A percentile compares a stretch with the other conserved stretches of the same genome.
phyloP scores from a whole-genome alignment of 176 grass and related monocot genomes.

The Coix lacrymajobi region DNA sequence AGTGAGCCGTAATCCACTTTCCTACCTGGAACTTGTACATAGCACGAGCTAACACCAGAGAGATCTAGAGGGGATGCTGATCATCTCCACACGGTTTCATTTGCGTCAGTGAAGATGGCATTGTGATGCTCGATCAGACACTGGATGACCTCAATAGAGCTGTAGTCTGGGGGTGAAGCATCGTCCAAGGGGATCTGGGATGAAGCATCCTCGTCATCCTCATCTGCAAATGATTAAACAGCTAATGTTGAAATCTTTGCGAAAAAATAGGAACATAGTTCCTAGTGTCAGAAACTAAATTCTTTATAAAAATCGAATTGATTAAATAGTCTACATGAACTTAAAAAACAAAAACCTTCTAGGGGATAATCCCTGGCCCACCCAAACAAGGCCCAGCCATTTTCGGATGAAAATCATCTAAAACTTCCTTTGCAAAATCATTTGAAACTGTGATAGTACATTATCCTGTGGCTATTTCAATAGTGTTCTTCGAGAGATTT shows the following conservation, averaged over 20 bases:
- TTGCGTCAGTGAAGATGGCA: constrained; percentile 81
- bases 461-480: too few relatives aligned
- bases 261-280: neutral
- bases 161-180: constrained; percentile 69
- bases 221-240: constrained; percentile 51
- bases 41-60: constrained; percentile 30
- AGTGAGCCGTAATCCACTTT: constrained; percentile 7
- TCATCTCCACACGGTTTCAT: constrained; percentile 82
- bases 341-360: neutral
- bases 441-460: neutral
- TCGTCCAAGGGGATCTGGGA: constrained; percentile 92
- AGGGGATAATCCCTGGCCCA: neutral
- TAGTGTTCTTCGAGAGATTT: too few relatives aligned
- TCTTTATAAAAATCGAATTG: neutral
- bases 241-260: neutral
- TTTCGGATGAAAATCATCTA: neutral
- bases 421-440: neutral
- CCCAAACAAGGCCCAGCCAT: neutral
- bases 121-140: constrained; percentile 96
- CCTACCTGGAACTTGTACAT: constrained; percentile 51
- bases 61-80: constrained; percentile 1
- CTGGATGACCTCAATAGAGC: constrained; percentile 88
- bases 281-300: neutral
- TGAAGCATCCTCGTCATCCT: constrained; percentile 71
- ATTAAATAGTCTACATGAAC: neutral